Conservation (phyloP, 306 rosid species). For the Herpetospermum pedunculosum region DNA sequence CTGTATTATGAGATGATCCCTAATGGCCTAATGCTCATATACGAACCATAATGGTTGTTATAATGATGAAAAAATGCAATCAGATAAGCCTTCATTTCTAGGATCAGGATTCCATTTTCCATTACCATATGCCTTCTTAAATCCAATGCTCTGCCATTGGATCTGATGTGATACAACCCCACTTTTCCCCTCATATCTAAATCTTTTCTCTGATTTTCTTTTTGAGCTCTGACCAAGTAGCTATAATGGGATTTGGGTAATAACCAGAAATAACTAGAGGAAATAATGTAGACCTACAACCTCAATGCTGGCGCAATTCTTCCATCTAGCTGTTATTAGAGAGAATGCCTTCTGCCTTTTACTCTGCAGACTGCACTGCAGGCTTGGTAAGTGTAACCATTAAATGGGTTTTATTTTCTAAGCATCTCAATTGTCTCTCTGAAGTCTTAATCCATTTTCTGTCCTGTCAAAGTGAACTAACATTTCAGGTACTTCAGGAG, state of each 20-base stretch:
- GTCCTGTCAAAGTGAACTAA: background rate
- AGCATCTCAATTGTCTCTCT: background rate
- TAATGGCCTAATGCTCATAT: background rate
- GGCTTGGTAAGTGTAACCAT: slow-evolving; percentile 7
- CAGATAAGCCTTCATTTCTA: background rate
- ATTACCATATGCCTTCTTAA: background rate
- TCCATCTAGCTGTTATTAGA: background rate
- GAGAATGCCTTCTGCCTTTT: background rate
- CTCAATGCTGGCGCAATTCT: background rate
- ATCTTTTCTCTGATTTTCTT: background rate
- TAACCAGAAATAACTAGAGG: slow-evolving; percentile 6
- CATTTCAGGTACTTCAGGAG: background rate
- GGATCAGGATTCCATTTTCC: slow-evolving; percentile 3
- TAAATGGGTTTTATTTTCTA: background rate
- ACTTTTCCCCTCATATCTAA: background rate
- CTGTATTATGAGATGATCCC: background rate
- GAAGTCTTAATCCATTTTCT: background rate
- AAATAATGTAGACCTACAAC: background rate
- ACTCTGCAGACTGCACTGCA: background rate
- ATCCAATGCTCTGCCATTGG: background rate
- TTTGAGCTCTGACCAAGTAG: slow-evolving; percentile 4
- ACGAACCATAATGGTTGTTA: slow-evolving; percentile 7
- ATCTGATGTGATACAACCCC: slow-evolving; percentile 5
- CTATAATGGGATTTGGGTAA: background rate
- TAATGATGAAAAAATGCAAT: background rate